phyloP scores from a whole-genome alignment of 495 filamentous ascomycete species.

The Oidiodendron maius region DNA sequence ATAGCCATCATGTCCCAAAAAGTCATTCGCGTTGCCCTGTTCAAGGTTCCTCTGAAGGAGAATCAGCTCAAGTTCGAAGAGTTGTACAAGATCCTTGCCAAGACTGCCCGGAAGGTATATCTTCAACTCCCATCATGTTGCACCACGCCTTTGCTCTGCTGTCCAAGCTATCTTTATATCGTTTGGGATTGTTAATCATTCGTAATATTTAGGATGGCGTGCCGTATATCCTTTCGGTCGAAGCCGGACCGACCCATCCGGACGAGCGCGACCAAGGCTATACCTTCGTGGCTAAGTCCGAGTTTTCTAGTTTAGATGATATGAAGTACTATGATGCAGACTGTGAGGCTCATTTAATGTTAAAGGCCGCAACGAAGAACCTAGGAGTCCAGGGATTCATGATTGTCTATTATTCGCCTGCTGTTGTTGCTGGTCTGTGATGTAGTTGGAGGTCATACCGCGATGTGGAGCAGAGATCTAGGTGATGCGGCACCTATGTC shows the following conservation, averaged over 20 bases:
- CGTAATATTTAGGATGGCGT: conserved; percentile 11
- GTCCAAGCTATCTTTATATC: not conserved
- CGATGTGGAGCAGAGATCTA: not conserved
- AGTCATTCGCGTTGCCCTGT: conserved; percentile 10
- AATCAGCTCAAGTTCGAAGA: not conserved
- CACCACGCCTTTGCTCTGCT: not conserved
- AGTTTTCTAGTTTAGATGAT: conserved; percentile 57
- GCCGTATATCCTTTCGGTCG: conserved; percentile 12
- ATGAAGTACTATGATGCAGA: conserved; percentile 65
- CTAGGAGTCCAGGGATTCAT: conserved; percentile 4
- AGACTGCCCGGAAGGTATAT: conserved; percentile 7
- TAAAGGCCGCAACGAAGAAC: not conserved
- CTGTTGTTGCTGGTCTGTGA: not conserved
- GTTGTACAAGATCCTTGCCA: not conserved
- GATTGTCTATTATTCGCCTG: conserved; percentile 5
- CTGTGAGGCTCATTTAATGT: conserved; percentile 34
- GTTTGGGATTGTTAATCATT: not conserved
- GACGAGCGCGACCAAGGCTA: conserved; percentile 36
- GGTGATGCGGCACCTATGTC: not conserved
- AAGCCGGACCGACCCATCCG: not conserved
- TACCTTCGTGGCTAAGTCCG: conserved; percentile 51
- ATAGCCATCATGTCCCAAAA: conserved; percentile 2
- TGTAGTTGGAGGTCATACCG: not conserved
- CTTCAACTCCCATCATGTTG: not conserved
- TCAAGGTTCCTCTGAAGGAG: conserved; percentile 8